A percentile compares a stretch with the other conserved stretches of the same genome.
These are phyloP conservation scores for Colletotrichum somersetense DNA, from an alignment of 2,329 filamentous ascomycete genomes.

Conservation along the genomic window DNA sequence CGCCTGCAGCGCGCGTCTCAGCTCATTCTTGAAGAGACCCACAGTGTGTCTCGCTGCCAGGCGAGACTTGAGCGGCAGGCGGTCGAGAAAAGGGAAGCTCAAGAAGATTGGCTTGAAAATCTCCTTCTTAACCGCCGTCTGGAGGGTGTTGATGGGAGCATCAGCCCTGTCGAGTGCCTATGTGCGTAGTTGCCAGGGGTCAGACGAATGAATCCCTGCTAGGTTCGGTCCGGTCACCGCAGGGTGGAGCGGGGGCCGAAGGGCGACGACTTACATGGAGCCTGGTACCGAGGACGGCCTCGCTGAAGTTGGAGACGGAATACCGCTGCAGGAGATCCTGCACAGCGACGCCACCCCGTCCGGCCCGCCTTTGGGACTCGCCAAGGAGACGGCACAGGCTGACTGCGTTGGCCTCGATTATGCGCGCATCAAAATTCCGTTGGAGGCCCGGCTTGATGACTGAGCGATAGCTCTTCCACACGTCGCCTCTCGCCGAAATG, in stretches of 20 bases:
- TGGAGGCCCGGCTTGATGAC: conserved; percentile 55
- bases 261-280: conserved; percentile 43
- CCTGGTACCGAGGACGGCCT: conserved; percentile 48
- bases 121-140: conserved; percentile 48
- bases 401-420: conserved; percentile 46
- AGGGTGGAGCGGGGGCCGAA: not conserved
- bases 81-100: conserved; percentile 52
- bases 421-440: conserved; percentile 43
- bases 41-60: conserved; percentile 46
- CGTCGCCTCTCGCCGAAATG: conserved; percentile 53
- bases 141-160: conserved; percentile 45
- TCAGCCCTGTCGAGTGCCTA: conserved; percentile 45
- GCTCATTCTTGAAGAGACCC: conserved; percentile 45
- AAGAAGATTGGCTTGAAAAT: conserved; percentile 52
- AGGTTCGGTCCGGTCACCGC: not conserved
- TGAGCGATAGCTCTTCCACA: conserved; percentile 52
- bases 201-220: conserved; percentile 16
- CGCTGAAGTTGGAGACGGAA: conserved; percentile 52
- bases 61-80: conserved; percentile 46
- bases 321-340: conserved; percentile 52
- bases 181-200: conserved; percentile 2
- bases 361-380: conserved; percentile 45
- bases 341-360: conserved; percentile 46
- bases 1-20: conserved; percentile 42
- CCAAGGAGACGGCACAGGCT: conserved; percentile 48